These are phyloP conservation scores for Amorphotheca resinae DNA, from an alignment of 495 filamentous ascomycete genomes.

Conservation along the genomic window DNA sequence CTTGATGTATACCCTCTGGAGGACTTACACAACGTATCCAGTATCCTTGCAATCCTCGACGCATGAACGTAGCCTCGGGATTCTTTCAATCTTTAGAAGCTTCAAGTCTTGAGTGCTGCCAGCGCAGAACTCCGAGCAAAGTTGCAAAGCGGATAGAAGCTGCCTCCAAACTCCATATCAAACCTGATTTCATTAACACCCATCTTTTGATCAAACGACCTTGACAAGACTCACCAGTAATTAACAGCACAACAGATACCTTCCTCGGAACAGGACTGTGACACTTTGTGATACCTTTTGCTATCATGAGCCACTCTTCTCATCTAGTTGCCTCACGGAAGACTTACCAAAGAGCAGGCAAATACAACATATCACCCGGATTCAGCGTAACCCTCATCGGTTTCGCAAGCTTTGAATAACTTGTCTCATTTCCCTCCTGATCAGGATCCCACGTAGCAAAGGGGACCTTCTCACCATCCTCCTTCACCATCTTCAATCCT, in stretches of 20 bases:
- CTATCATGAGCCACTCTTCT: constrained; percentile 1
- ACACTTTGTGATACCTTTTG: constrained; percentile 54
- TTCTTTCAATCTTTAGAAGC: not conserved
- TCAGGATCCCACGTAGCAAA: constrained; percentile 60
- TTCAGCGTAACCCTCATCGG: constrained; percentile 49
- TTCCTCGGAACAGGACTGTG: constrained; percentile 47
- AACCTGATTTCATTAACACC: constrained; percentile 34
- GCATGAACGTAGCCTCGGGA: not conserved
- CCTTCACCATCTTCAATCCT: constrained; percentile 22
- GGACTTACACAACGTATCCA: too few relatives aligned
- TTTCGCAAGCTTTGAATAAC: constrained; percentile 39
- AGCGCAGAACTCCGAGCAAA: constrained; percentile 34
- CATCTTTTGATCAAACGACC: not conserved
- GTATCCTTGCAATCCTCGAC: too few relatives aligned
- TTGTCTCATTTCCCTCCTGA: constrained; percentile 32
- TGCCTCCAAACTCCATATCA: constrained; percentile 54
- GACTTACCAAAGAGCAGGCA: constrained; percentile 59
- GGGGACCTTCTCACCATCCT: constrained; percentile 31
- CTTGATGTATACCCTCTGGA: too few relatives aligned
- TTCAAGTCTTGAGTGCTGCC: constrained; percentile 1
- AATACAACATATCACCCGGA: constrained; percentile 69
- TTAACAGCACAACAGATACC: constrained; percentile 64
- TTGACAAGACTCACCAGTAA: constrained; percentile 44
- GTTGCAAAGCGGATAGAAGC: constrained; percentile 40
- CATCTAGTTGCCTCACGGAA: not conserved